Percentiles rank a stretch among this genome's conserved stretches.
Evolutionary conservation across 1,139 yeast genomes (phyloP).

Genomic region (Hansenula anomala): DNA sequence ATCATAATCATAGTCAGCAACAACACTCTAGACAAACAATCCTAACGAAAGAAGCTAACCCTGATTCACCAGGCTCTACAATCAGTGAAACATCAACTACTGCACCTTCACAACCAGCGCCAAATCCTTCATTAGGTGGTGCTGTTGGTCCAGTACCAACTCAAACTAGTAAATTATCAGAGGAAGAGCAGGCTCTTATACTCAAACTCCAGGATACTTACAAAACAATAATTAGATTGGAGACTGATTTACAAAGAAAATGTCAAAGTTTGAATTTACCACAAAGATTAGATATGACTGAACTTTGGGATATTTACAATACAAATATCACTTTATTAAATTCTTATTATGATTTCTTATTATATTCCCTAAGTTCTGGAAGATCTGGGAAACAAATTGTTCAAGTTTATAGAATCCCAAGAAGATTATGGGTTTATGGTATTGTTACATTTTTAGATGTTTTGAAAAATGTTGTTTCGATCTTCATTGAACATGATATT

Average conservation of each 20-base stretch:
- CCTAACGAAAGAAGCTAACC: background rate
- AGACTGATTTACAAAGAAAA: slow-evolving; percentile 65
- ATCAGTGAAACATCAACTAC: slow-evolving; percentile 2
- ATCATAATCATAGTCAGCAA: slow-evolving; percentile 1
- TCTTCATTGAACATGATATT: slow-evolving; percentile 39
- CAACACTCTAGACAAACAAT: slow-evolving; percentile 1
- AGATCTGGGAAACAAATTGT: slow-evolving; percentile 73
- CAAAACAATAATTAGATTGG: slow-evolving; percentile 61
- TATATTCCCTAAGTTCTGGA: slow-evolving; percentile 68
- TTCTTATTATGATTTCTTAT: slow-evolving; percentile 64
- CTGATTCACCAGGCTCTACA: slow-evolving; percentile 1
- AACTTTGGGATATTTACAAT: slow-evolving; percentile 68
- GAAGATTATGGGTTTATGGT: slow-evolving; percentile 82
- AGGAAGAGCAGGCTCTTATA: slow-evolving; percentile 68
- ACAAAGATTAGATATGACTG: slow-evolving; percentile 51
- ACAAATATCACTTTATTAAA: slow-evolving; percentile 61
- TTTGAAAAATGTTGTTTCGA: slow-evolving; percentile 64
- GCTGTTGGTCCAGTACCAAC: background rate
- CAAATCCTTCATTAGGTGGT: background rate
- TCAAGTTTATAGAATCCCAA: slow-evolving; percentile 67
- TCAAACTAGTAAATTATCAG: slow-evolving; percentile 21
- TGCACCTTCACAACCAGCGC: slow-evolving; percentile 3
- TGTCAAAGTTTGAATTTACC: slow-evolving; percentile 44
- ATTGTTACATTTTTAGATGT: slow-evolving; percentile 75
- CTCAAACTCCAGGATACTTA: slow-evolving; percentile 70